Percentiles rank a stretch among this genome's conserved stretches.
Conservation (phyloP, 805 yeast genomes). For the Teunomyces cretensis region DNA sequence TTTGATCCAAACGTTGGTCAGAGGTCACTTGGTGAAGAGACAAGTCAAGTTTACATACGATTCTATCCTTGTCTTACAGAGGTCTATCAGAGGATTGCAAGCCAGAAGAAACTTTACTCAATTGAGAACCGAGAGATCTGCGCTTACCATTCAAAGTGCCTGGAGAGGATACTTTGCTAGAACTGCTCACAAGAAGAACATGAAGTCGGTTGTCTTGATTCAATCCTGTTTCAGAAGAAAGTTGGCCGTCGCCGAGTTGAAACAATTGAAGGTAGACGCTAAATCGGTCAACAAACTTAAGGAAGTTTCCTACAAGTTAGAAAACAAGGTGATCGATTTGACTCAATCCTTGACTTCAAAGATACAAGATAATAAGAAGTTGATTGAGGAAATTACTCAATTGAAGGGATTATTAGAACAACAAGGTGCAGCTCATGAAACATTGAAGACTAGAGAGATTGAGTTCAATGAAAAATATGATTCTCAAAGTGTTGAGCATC, state of each 20-base stretch:
- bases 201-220: conserved; percentile 61
- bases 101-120: conserved; percentile 53
- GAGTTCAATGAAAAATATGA: conserved; percentile 50
- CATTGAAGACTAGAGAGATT: conserved; percentile 53
- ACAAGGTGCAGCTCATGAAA: conserved; percentile 51
- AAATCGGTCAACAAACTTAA: conserved; percentile 86
- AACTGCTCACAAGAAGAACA: conserved; percentile 43
- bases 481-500: conserved; percentile 47
- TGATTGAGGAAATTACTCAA: conserved; percentile 58
- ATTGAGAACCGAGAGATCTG: conserved; percentile 60
- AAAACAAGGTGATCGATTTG: conserved; percentile 95
- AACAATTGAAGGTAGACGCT: conserved; percentile 75
- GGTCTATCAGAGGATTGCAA: conserved; percentile 49
- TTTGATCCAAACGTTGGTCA: conserved; percentile 63
- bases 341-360: conserved; percentile 81
- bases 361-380: conserved; percentile 76
- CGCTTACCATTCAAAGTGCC: conserved; percentile 67
- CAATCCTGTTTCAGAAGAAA: conserved; percentile 80
- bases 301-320: conserved; percentile 90
- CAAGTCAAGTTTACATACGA: conserved; percentile 29
- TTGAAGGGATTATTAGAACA: conserved; percentile 49
- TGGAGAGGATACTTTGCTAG: conserved; percentile 72
- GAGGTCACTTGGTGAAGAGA: conserved; percentile 53
- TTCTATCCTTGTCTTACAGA: conserved; percentile 46
- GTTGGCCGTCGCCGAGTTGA: conserved; percentile 65